These are phyloP conservation scores for Eucalyptus victrix DNA, from an alignment of 345 rosid species.

Conservation along the genomic window DNA sequence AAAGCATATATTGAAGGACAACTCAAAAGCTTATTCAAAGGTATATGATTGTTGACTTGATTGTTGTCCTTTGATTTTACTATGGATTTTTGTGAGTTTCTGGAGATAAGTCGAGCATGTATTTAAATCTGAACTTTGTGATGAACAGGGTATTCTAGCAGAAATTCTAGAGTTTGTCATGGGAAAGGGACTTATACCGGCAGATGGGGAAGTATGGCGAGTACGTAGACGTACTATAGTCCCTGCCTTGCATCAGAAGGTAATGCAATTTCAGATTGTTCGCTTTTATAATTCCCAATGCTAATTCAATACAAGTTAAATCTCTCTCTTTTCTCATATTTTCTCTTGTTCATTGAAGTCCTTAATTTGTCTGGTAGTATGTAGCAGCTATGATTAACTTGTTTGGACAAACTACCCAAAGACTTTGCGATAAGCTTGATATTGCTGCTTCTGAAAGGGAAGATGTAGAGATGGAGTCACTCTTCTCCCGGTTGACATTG, in stretches of 20 bases:
- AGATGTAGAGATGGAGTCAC: slow-evolving; percentile 91
- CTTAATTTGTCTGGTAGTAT: slow-evolving; percentile 33
- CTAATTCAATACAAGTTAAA: background rate
- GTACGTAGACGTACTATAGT: slow-evolving; percentile 86
- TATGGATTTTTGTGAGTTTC: background rate
- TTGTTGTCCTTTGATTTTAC: background rate
- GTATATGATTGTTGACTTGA: slow-evolving; percentile 10
- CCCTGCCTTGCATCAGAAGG: slow-evolving; percentile 93
- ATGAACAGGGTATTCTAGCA: slow-evolving; percentile 73
- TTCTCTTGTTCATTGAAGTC: background rate
- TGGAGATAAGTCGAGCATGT: background rate
- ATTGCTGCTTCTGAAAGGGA: slow-evolving; percentile 70
- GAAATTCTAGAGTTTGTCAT: slow-evolving; percentile 95
- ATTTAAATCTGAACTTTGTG: slow-evolving; percentile 1
- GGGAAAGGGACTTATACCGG: slow-evolving; percentile 97
- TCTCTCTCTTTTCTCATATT: background rate
- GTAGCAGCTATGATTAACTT: slow-evolving; percentile 87
- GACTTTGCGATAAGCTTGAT: slow-evolving; percentile 81
- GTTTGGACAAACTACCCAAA: slow-evolving; percentile 74
- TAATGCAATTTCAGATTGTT: background rate
- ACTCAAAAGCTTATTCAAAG: slow-evolving; percentile 85
- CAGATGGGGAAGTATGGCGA: slow-evolving; percentile 96
- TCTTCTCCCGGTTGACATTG: slow-evolving; percentile 87
- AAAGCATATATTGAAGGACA: slow-evolving; percentile 78
- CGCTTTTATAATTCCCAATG: background rate